Percentiles rank a stretch among this genome's conserved stretches.
Evolutionary conservation across 805 yeast species (phyloP).

Genomic region (Candida adriatica): DNA sequence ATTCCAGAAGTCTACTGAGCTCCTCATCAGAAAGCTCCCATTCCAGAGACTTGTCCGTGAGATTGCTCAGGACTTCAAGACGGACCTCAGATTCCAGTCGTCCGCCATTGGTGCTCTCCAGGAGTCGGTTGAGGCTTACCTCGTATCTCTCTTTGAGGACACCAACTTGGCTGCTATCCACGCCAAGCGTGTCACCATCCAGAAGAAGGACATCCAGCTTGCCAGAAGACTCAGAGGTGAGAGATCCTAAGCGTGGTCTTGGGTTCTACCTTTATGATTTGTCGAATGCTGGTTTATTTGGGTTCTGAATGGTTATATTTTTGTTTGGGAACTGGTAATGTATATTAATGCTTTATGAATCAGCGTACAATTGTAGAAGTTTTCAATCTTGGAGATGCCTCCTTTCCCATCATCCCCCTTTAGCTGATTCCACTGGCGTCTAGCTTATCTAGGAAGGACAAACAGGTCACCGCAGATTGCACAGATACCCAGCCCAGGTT

Average conservation of each 20-base stretch:
- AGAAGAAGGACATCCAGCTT: constrained; percentile 95
- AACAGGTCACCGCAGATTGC: too few relatives aligned
- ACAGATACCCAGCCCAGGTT: too few relatives aligned
- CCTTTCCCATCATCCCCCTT: too few relatives aligned
- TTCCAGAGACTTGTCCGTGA: constrained; percentile 96
- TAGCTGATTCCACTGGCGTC: too few relatives aligned
- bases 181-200: constrained; percentile 98
- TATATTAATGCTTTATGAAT: constrained; percentile 15
- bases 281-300: constrained; percentile 7
- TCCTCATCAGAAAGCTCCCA: constrained; percentile 92
- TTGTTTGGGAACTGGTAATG: constrained; percentile 15
- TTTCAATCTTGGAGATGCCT: too few relatives aligned
- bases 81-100: constrained; percentile 93
- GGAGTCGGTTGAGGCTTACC: constrained; percentile 97
- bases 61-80: constrained; percentile 90
- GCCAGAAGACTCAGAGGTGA: constrained; percentile 98
- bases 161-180: constrained; percentile 98
- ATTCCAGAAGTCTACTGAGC: constrained; percentile 94
- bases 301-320: constrained; percentile 8
- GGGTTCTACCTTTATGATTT: constrained; percentile 5
- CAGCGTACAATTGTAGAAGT: too few relatives aligned
- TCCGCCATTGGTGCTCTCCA: constrained; percentile 97
- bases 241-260: constrained; percentile 51
- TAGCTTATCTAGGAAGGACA: too few relatives aligned
- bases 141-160: constrained; percentile 94